Evolutionary conservation across 768 basidiomycete species (phyloP).

Genomic region (Mycena indigotica): DNA sequence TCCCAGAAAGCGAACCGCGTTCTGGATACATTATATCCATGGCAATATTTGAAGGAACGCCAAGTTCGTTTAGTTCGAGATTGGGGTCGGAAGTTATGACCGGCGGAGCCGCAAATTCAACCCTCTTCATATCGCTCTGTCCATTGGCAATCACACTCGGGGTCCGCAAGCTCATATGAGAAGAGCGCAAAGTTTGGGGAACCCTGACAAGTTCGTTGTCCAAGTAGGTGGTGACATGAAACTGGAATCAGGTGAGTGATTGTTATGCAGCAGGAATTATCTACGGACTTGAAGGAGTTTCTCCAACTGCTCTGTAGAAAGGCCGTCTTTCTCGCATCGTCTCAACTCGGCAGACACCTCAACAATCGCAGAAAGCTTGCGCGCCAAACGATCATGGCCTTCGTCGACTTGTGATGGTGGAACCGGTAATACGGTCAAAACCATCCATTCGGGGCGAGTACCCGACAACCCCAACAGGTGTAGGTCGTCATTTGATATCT

Average conservation of each 20-base stretch:
- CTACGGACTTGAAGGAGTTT: conserved; percentile 84
- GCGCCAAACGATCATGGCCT: too few species aligned
- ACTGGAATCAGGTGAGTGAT: conserved; percentile 57
- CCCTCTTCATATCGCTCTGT: conserved; percentile 99
- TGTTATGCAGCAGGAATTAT: too few species aligned
- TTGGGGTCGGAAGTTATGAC: conserved; percentile 99
- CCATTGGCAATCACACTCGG: conserved; percentile 94
- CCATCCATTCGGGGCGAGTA: conserved; percentile 99
- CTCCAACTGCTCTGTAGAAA: conserved; percentile 95
- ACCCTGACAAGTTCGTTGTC: conserved; percentile 98
- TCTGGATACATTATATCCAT: conserved; percentile 81
- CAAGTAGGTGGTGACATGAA: conserved; percentile 99
- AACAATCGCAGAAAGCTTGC: too few species aligned
- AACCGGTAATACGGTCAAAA: conserved; percentile 94
- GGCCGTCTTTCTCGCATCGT: conserved; percentile 93
- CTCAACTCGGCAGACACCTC: conserved; percentile 92
- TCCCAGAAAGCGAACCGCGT: conserved; percentile 63
- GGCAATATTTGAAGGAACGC: too few species aligned
- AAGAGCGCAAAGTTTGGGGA: conserved; percentile 93
- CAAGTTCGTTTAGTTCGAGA: conserved; percentile 93
- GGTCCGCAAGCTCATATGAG: conserved; percentile 94
- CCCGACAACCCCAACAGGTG: conserved; percentile 89
- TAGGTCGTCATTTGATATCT: conserved; percentile 89
- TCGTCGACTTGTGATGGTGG: conserved; percentile 97
- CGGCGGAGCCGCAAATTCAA: conserved; percentile 98